Evolutionary conservation across 768 basidiomycete genomes (phyloP), one percentile per base, ranked within the genome.

Genomic region (Tulasnella sp.): DNA sequence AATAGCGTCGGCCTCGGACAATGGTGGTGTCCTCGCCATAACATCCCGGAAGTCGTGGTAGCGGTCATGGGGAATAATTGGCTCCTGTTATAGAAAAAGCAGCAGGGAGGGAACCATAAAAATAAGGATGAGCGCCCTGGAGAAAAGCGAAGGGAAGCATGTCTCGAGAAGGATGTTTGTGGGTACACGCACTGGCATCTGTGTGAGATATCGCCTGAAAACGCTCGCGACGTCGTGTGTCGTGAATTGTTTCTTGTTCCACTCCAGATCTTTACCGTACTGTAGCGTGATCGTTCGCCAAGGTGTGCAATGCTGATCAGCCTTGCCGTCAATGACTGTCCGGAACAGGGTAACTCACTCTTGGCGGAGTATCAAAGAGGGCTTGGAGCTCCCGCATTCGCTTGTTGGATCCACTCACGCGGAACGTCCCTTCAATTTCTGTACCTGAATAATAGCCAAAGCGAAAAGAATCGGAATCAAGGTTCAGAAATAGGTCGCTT

Each of bases 221-320:
- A 99, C 92, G 65, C 89, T 96, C 19, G 94, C 94, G 52, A 96
- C 92, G 69, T 99, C 94, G 69, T 99, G 94, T 12, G 91, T 80
- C n/a, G 86, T 94, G 69, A 85, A 97, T 19, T 78, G 75, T 66
- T 87, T 84, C 60, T 80, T 74, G 67, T 83, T 84, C 92, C 94
- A 97, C 65, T 96, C 87, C 43, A 99, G 74, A 54, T 82, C 80
- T 72, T 96, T 97, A 61, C 94, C 94, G 65, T 90, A 99, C 92
- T 94, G 66, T 54, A 15, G n/a, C n/a, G n/a, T n/a, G n/a, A n/a
- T n/a, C n/a, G n/a, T n/a, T n/a, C n/a, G n/a, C n/a, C n/a, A n/a
- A n/a, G n/a, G n/a, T n/a, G n/a, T 22, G 25, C 24, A 44, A 60
- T 38, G 51, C 42, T 59, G 58, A n/a, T n/a, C n/a, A n/a, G n/a